Evolutionary conservation across 192 early-diverging fungal species (phyloP).

Genomic region (Coemansia sp.): DNA sequence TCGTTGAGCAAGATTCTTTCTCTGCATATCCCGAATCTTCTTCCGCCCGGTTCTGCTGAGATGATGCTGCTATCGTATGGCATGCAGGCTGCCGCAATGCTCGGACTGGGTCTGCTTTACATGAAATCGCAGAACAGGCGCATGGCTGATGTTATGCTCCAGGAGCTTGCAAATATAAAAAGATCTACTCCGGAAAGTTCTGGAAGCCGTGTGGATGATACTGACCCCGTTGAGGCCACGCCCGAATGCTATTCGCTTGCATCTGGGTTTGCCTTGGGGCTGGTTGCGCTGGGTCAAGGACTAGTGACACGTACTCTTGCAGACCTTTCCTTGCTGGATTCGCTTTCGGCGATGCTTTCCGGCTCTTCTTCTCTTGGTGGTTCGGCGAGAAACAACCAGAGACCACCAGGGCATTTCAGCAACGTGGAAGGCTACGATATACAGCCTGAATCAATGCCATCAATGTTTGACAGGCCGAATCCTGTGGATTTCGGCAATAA

Average conservation of each 20-base stretch:
- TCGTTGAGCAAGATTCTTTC: constrained; percentile 69
- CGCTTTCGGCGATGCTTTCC: constrained; percentile 55
- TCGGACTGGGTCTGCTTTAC: constrained; percentile 79
- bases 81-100: constrained; percentile 67
- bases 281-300: constrained; percentile 74
- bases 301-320: constrained; percentile 50
- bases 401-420: neutral
- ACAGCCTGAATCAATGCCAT: neutral
- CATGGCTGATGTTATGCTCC: constrained; percentile 74
- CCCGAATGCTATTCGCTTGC: constrained; percentile 72
- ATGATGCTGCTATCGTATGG: constrained; percentile 63
- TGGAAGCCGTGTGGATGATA: constrained; percentile 16
- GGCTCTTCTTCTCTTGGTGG: neutral
- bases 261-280: constrained; percentile 81
- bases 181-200: constrained; percentile 2
- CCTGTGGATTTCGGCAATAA: constrained; percentile 7
- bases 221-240: constrained; percentile 53
- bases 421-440: neutral
- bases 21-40: constrained; percentile 73
- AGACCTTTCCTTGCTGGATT: constrained; percentile 62
- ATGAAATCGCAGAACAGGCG: constrained; percentile 67
- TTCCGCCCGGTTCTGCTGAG: constrained; percentile 61
- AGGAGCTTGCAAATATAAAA: constrained; percentile 53
- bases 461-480: constrained; percentile 16
- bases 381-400: neutral